Base-by-base conservation (phyloP, 1,284 basidiomycete species). In the Ceratobasidium sp. region DNA sequence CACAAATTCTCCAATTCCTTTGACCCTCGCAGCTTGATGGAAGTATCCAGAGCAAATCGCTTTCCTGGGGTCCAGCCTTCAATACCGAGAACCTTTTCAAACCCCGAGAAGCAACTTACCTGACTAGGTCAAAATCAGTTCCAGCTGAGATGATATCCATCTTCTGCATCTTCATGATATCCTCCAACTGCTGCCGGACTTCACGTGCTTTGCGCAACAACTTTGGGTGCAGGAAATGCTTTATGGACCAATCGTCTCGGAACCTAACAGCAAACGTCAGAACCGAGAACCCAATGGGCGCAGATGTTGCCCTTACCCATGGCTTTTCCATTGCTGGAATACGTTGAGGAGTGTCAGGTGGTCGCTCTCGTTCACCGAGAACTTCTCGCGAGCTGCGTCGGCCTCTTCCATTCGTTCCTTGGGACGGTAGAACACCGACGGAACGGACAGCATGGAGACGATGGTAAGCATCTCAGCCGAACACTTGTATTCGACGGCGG, bases 161-260 rank as follows among this genome's bases (percentile, higher is more conserved):
- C 83, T 97, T 98, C 81, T 98, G 96, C 80, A 92, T 90, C 80
- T 97, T 94, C 94, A 98, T 97, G 80, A 99, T 99, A 79, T 99
- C 97, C 80, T 98, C 95, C 28, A 99, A 85, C 82, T 99, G 97
- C 3, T 88, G 87, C 39, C 97, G 89, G n/a, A 99, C 97, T 82
- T 99, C 97, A 30, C 96, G 86, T 1, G 94, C 94, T 81, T 99
- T 99, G 64, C 96, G 86, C 30, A 99, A 86, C 45, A 98, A 86
- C 81, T 99, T 99, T 0, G 96, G 94, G 79, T 99, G 97, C 70
- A 99, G 80, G 83, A 99, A 99, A 81, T 99, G 97, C 41, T 92
- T 88, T 82, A 94, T 89, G 21, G 89, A 90, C 97, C 97, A 99
- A 52, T 94, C 90, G 78, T 99, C 97, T 30, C 93, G 90, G 82